These are phyloP conservation scores for Cercospora sp. DNA, from an alignment of 2,329 filamentous ascomycete genomes.

Conservation along the genomic window DNA sequence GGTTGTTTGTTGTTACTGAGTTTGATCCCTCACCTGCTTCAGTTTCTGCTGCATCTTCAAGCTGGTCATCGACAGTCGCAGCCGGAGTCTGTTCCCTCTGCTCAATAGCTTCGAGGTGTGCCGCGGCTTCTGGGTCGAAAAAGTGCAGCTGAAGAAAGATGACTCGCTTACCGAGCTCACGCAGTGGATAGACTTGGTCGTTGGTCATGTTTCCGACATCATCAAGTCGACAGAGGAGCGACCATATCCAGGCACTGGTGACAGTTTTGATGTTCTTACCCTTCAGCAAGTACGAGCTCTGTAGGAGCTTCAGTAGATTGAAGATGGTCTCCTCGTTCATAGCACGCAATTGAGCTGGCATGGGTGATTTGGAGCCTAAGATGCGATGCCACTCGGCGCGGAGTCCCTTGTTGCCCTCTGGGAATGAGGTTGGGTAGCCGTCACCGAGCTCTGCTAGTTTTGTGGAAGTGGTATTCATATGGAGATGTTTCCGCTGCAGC, in stretches of 20 bases:
- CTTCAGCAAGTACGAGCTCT: conserved; percentile 60
- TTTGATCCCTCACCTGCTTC: conserved; percentile 34
- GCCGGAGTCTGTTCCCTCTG: conserved; percentile 6
- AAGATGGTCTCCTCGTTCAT: conserved; percentile 66
- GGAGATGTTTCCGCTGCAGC: conserved; percentile 63
- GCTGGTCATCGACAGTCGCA: conserved; percentile 25
- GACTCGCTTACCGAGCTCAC: conserved; percentile 78
- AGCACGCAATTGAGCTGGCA: conserved; percentile 51
- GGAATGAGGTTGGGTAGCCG: conserved; percentile 55
- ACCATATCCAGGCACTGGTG: conserved; percentile 83
- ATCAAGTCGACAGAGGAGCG: conserved; percentile 71
- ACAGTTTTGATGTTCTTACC: conserved; percentile 62
- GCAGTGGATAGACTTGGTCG: conserved; percentile 71
- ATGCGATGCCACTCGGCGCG: conserved; percentile 57
- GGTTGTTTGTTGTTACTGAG: neutral
- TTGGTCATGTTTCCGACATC: conserved; percentile 69
- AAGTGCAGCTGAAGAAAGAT: conserved; percentile 35
- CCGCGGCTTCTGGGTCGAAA: conserved; percentile 30
- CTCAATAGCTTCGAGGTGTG: conserved; percentile 29
- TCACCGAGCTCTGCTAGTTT: conserved; percentile 56
- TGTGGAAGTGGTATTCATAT: conserved; percentile 55
- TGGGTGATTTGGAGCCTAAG: conserved; percentile 47
- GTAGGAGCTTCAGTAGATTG: conserved; percentile 63
- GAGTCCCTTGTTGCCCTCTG: conserved; percentile 54
- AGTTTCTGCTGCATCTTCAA: conserved; percentile 42